Evolutionary conservation across 345 rosid genomes (phyloP).

Genomic region (Diplotaxis tenuifolia): DNA sequence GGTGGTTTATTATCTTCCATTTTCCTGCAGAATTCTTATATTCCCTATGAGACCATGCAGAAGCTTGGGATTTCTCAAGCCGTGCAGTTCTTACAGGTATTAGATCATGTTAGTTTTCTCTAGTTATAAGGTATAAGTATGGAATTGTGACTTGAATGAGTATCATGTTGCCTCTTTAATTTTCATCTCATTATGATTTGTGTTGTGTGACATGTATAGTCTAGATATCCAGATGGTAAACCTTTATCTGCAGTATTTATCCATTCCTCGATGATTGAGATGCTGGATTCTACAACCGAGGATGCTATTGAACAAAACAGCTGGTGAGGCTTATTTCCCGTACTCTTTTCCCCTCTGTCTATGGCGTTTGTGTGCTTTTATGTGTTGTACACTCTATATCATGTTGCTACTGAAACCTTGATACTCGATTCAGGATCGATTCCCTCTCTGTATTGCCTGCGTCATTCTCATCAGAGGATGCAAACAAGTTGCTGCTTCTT

Average conservation of each 20-base stretch:
- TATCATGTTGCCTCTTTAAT: conserved; percentile 2
- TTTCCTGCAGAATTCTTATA: conserved; percentile 72
- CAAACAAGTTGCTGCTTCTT: conserved; percentile 67
- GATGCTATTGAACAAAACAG: conserved; percentile 83
- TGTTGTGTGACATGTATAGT: conserved; percentile 59
- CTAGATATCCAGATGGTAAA: conserved; percentile 91
- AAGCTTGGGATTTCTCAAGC: conserved; percentile 94
- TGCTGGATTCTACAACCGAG: conserved; percentile 80
- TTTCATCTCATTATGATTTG: conserved; percentile 42
- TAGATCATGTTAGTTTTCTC: conserved; percentile 19
- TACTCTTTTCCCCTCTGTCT: not conserved
- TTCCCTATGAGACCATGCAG: conserved; percentile 68
- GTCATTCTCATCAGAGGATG: conserved; percentile 69
- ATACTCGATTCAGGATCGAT: conserved; percentile 71
- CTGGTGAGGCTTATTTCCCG: conserved; percentile 57
- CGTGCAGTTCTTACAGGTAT: conserved; percentile 88
- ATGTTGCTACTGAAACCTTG: conserved; percentile 27
- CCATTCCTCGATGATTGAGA: conserved; percentile 85
- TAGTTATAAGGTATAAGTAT: conserved; percentile 15
- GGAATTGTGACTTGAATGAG: not conserved
- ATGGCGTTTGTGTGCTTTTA: conserved; percentile 2
- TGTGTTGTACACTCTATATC: not conserved
- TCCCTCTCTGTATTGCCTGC: conserved; percentile 78
- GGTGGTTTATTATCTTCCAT: conserved; percentile 13
- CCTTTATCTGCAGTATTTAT: conserved; percentile 70